Evolutionary conservation across 1,284 basidiomycete genomes (phyloP).

Genomic region (Amylostereum areolatum): DNA sequence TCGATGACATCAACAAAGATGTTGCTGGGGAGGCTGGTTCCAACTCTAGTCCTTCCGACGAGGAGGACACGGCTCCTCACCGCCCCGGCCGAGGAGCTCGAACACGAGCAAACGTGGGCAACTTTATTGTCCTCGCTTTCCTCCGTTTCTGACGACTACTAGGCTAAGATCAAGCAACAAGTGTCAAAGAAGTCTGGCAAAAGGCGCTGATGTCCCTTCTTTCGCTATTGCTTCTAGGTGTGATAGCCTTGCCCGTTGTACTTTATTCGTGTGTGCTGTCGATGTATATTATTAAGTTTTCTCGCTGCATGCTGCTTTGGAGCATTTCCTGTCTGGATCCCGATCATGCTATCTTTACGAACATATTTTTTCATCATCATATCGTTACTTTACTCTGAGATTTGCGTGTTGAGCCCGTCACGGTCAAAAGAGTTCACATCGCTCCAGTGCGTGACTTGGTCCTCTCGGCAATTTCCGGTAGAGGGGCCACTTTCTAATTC

Average conservation of each 20-base stretch:
- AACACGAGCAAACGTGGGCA: slow-evolving; percentile 37
- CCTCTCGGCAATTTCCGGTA: no score
- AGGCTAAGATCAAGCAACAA: slow-evolving; percentile 23
- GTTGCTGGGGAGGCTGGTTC: slow-evolving; percentile 1
- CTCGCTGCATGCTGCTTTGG: not conserved
- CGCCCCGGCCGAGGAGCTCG: slow-evolving; percentile 35
- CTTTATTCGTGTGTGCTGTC: not conserved
- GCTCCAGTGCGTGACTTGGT: no score
- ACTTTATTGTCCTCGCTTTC: not conserved
- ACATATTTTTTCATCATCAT: no score
- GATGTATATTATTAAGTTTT: not conserved
- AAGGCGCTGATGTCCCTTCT: slow-evolving; percentile 19
- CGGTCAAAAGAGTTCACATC: no score
- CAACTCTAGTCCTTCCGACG: slow-evolving; percentile 2
- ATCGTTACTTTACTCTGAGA: no score
- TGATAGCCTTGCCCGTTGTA: no score
- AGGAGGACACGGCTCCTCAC: slow-evolving; percentile 7
- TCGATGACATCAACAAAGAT: slow-evolving; percentile 24
- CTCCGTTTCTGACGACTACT: not conserved
- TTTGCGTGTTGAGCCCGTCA: no score
- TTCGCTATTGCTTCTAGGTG: slow-evolving; percentile 19
- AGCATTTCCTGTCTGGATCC: not conserved
- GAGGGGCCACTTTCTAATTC: no score
- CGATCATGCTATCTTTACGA: no score
- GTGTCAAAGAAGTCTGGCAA: slow-evolving; percentile 14